These are phyloP conservation scores for Trichoderma sp. DNA, from an alignment of 2,329 filamentous ascomycete genomes.

Conservation along the genomic window DNA sequence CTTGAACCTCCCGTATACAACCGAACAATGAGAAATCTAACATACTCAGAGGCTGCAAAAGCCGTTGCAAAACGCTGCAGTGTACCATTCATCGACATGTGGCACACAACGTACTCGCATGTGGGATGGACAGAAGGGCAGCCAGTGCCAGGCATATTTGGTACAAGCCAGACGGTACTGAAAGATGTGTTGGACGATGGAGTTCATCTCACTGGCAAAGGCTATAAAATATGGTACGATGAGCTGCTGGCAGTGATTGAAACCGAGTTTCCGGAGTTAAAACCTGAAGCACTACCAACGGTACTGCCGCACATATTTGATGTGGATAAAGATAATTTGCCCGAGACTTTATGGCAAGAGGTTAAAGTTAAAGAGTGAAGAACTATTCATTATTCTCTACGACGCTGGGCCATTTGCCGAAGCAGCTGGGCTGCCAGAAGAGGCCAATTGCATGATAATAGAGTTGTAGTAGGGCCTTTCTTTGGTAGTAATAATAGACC, in stretches of 20 bases:
- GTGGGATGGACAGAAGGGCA: constrained; percentile 13
- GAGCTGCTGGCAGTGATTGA: constrained; percentile 7
- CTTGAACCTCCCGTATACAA: constrained; percentile 10
- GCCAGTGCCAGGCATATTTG: constrained; percentile 2
- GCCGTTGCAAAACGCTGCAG: neutral
- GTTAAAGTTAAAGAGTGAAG: neutral
- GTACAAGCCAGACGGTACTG: neutral
- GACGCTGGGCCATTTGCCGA: neutral
- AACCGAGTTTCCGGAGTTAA: neutral
- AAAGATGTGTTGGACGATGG: constrained; percentile 3
- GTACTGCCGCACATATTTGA: constrained; percentile 18
- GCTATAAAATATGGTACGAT: constrained; percentile 23
- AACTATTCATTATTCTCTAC: neutral
- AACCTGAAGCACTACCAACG: constrained; percentile 9
- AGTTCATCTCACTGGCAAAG: constrained; percentile 4
- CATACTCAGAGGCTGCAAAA: constrained; percentile 7
- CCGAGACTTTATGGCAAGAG: constrained; percentile 9
- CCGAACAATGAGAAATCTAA: constrained; percentile 4
- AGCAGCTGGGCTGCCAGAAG: neutral
- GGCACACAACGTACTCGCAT: neutral
- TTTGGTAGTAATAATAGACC: neutral
- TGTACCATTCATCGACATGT: constrained; percentile 20
- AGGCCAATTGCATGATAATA: too few relatives aligned
- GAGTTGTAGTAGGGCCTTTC: neutral
- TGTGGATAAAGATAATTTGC: constrained; percentile 8